phyloP scores from a whole-genome alignment of 768 basidiomycete genomes.

The Mycena epipterygia region DNA sequence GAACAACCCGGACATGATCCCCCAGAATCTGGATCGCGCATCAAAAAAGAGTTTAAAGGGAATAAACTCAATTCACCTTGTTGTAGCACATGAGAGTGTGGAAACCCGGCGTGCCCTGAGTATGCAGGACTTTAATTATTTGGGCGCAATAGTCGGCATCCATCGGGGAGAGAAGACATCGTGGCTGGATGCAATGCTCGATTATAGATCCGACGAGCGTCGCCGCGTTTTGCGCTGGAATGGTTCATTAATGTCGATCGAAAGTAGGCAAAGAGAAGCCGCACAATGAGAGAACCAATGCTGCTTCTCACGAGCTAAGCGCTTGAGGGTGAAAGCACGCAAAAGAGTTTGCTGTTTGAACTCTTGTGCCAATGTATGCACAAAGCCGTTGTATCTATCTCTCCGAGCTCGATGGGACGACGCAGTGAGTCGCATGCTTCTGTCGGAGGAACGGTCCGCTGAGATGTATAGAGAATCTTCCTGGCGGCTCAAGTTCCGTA shows the following conservation, averaged over 20 bases:
- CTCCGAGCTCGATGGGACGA: constrained; percentile 70
- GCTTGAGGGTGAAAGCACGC: constrained; percentile 81
- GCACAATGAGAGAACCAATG: constrained; percentile 86
- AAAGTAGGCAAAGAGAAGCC: constrained; percentile 14
- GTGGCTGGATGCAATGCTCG: constrained; percentile 94
- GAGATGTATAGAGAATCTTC: constrained; percentile 74
- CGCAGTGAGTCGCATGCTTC: constrained; percentile 69
- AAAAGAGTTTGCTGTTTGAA: constrained; percentile 82
- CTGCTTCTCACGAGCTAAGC: constrained; percentile 80
- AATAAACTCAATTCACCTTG: constrained; percentile 61
- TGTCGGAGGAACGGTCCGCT: constrained; percentile 82
- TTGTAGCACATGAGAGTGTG: constrained; percentile 89
- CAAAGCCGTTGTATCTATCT: constrained; percentile 75
- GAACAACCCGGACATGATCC: constrained; percentile 84
- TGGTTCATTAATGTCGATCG: constrained; percentile 18
- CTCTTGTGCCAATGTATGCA: constrained; percentile 73
- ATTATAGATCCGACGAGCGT: constrained; percentile 74
- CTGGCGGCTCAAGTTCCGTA: constrained; percentile 74
- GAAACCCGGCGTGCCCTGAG: constrained; percentile 91
- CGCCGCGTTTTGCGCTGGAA: constrained; percentile 57
- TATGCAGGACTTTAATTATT: constrained; percentile 90
- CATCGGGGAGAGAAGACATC: constrained; percentile 94
- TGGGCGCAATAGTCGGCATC: constrained; percentile 96
- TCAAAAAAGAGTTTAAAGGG: not conserved
- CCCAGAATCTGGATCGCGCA: constrained; percentile 76